Base-by-base conservation (phyloP, 768 basidiomycete genomes). In the Mycena metata region DNA sequence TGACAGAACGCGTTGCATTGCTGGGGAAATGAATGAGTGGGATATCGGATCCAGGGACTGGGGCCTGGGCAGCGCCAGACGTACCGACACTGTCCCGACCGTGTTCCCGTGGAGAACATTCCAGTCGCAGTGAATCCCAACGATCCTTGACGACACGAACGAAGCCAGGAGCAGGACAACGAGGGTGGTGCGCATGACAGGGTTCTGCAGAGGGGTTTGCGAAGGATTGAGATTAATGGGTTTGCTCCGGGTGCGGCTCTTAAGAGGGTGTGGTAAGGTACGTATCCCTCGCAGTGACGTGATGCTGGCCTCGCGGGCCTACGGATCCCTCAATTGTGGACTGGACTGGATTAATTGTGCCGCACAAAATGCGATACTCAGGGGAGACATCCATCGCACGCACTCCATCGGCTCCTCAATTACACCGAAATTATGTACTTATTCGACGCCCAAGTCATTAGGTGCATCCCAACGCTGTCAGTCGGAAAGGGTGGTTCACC, bases 141-240 rank as follows among this genome's bases (percentile, higher is more conserved):
- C 26, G 30, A 5, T 15, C n/a, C 30, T 23, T 15, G 55, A 57
- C 24, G 41, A 57, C 4, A 57, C 39, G 41, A 57, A 21, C 24
- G 55, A 57, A 43, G 55, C 55, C 23, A 57, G 42, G 41, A 57
- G 41, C 13, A 57, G 41, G 55, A 57, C 26, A n/a, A n/a, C n/a
- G 55, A 57, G 36, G 41, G 55, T 57, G 55, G 41, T n/a, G 23
- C 55, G 55, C 55, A 57, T 57, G 55, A 24, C 36, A 43, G 55
- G 55, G 39, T 57, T 57, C 15, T 26, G 55, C 4, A 24, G 36
- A 24, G 41, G 36, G 24, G 42, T 26, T 43, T 57, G 55, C 30
- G 21, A 5, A 8, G 35, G 52, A 19, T 41, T 41, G 55, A 23
- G 55, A 43, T 41, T 43, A 23, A 23, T 57, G 55, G 55, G 36